Base-by-base conservation (phyloP, 1,139 yeast genomes). In the Nematodospora anomalae region DNA sequence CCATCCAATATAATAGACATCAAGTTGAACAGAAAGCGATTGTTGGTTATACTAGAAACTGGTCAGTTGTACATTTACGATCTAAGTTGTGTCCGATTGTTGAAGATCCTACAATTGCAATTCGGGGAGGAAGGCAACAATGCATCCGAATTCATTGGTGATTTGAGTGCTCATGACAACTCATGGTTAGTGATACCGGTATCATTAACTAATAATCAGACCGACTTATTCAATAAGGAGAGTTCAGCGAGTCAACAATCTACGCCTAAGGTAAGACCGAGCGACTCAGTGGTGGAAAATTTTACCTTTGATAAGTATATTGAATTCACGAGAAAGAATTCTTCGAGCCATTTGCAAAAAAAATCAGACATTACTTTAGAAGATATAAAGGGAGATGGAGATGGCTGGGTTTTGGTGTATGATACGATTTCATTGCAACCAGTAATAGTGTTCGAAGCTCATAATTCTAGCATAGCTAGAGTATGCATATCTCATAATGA, bases 21-120 rank as follows among this genome's bases (percentile, higher is more conserved):
- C 13, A 75, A 76, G 44, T 70, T 84, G 64, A 84, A 83, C 55
- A 63, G 89, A 30, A 80, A 80, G 48, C 57, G 90, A 34, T 58
- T 84, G 43, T 68, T 83, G 32, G 85, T 83, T 14, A 64, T 80
- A 10, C 57, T 83, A 34, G 75, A 78, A 42, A 50, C 58, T 26
- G 87, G 83, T 33, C 84, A 83, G 45, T 75, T 84, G 8, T 81
- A 78, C 51, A 69, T 83, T 16, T 84, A 84, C 53, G 92, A 84
- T 54, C 75, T 84, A 45, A 79, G 84, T 45, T 82, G 85, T 50
- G 82, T 84, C 66, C 71, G 83, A 45, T 64, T 83, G 16, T 54
- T 83, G 22, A 84, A 81, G 51, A 79, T 84, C 1, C 69, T 83
- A 35, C 86, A 79, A 37, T 62, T 72, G 3, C 66, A 70, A 4